Base-by-base conservation (phyloP, 768 basidiomycete species). In the Amanita brunnescens region DNA sequence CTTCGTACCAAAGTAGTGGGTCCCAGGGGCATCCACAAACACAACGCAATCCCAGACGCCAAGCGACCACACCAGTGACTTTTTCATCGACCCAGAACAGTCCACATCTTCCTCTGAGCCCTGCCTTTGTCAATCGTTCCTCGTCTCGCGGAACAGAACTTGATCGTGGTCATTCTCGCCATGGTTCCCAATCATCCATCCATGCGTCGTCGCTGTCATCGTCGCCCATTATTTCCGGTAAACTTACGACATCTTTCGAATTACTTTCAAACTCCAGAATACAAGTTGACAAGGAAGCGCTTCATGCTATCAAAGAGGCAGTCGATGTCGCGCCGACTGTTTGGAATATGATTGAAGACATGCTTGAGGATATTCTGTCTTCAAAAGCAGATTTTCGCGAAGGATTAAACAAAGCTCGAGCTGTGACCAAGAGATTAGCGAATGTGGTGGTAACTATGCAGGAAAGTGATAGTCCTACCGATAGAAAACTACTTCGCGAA, bases 261-360 rank as follows among this genome's bases (percentile, higher is more conserved):
- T 65, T 78, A 6, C 73, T 79, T 5, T 70, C 71, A 10, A 75
- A 64, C 38, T 80, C 85, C 14, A 78, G 77, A 54, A 79, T 76
- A 21, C 70, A 85, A 32, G 81, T 91, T 38, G 87, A 91, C 61
- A 83, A 82, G 48, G 87, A 90, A 58, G 79, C 88, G 3, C 68
- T 94, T 6, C 80, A 85, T 53, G 83, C 88, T 23, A 83, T 96
- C 64, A 83, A 83, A 57, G 69, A 71, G 6, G 88, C 93, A 12
- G 80, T 92, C 7, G 81, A 87, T 20, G 76, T 85, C 10, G 92
- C 91, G 8, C 85, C 87, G 9, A 72, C 75, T 21, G 85, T 91
- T 20, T 97, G 92, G 89, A 73, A 81, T 52, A 77, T 85, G 72
- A 80, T 92, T 62, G 82, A 84, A 56, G 83, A 85, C 51, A 73